Conservation (phyloP, 257 asterid genomes). For the Plantago elongata region DNA sequence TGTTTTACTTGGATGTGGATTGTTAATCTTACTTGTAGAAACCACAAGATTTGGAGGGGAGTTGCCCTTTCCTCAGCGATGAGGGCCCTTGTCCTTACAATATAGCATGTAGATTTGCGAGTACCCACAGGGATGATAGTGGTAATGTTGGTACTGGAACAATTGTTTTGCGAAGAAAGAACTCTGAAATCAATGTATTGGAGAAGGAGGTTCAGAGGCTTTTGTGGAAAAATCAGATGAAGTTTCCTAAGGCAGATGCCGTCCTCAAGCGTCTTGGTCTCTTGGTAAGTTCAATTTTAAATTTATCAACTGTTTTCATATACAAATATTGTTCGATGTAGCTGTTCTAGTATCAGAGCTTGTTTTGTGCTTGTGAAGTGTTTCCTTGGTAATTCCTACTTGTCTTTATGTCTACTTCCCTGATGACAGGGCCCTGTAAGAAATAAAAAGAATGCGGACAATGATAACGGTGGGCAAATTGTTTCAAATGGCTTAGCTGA, state of each 20-base stretch:
- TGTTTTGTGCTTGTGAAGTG: neutral
- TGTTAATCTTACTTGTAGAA: constrained; percentile 45
- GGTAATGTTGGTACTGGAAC: constrained; percentile 25
- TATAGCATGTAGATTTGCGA: constrained; percentile 72
- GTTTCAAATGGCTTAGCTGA: constrained; percentile 32
- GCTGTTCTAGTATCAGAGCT: neutral
- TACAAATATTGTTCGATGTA: too few species aligned
- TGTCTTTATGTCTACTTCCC: constrained; percentile 11
- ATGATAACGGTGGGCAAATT: constrained; percentile 35
- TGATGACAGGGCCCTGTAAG: constrained; percentile 39
- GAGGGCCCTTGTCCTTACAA: constrained; percentile 80
- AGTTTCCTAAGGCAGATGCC: constrained; percentile 75
- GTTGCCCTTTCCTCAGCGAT: constrained; percentile 59
- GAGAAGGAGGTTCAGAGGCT: constrained; percentile 88
- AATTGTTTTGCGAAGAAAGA: constrained; percentile 20
- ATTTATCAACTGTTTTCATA: too few species aligned
- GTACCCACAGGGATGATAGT: constrained; percentile 54
- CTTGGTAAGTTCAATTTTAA: constrained; percentile 31
- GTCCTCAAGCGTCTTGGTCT: constrained; percentile 74
- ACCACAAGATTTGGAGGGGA: constrained; percentile 82
- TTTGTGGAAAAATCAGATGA: constrained; percentile 90
- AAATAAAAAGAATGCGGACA: constrained; percentile 30
- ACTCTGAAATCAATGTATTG: constrained; percentile 54
- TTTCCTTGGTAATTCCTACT: neutral
- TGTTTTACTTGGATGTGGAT: neutral